These are phyloP conservation scores for Vitis labrusca DNA, from an alignment of 164 flowering plant genomes.

Conservation along the genomic window DNA sequence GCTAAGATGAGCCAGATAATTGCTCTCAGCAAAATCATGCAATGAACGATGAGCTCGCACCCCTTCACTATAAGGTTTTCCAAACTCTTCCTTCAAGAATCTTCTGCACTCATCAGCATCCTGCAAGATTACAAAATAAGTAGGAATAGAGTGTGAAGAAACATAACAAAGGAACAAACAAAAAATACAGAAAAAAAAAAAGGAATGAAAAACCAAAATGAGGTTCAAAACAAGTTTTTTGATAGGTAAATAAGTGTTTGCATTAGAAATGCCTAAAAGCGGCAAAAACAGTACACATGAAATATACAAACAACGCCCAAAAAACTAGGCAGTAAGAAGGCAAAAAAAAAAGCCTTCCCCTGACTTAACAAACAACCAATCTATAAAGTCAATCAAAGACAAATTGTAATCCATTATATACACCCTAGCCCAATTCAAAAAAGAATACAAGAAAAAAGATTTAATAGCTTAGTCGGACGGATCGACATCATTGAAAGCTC, in stretches of 20 bases:
- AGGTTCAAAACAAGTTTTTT: neutral
- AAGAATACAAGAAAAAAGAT: too few relatives aligned
- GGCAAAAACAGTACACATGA: too few relatives aligned
- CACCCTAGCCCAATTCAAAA: too few relatives aligned
- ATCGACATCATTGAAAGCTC: neutral
- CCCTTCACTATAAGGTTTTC: constrained; percentile 47
- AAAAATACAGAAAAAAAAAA: neutral
- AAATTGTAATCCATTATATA: too few relatives aligned
- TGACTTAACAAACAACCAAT: too few relatives aligned
- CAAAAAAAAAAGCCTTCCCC: too few relatives aligned
- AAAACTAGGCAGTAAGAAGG: too few relatives aligned
- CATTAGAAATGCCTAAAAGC: too few relatives aligned
- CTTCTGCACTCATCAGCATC: constrained; percentile 56
- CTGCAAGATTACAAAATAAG: constrained; percentile 24
- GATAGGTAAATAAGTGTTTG: too few relatives aligned
- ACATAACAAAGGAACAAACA: neutral
- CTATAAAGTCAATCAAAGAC: too few relatives aligned
- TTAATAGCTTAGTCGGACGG: too few relatives aligned
- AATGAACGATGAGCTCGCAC: constrained; percentile 59
- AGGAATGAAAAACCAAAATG: neutral
- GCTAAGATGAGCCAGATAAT: constrained; percentile 70
- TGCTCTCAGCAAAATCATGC: constrained; percentile 96
- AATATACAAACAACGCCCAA: too few relatives aligned
- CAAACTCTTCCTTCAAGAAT: constrained; percentile 52
- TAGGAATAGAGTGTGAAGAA: neutral